These are phyloP conservation scores for Rubroshorea leprosula DNA, from an alignment of 345 rosid species.

Conservation along the genomic window DNA sequence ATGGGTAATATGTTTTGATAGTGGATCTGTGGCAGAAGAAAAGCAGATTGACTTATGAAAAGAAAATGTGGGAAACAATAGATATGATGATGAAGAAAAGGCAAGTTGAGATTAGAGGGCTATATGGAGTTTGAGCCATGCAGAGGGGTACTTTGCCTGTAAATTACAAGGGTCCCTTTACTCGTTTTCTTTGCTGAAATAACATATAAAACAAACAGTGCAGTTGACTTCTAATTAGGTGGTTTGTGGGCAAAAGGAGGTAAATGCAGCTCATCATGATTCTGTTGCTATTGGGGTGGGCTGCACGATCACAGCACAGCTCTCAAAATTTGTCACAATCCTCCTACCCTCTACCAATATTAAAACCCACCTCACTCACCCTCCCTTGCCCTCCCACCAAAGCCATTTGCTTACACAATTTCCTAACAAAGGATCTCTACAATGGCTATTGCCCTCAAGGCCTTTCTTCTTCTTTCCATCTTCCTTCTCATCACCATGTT, in stretches of 20 bases:
- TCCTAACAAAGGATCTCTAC: background rate
- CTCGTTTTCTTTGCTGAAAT: too few species aligned
- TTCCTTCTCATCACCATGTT: conserved; percentile 30
- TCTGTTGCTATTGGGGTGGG: background rate
- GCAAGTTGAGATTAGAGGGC: background rate
- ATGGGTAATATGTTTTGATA: background rate
- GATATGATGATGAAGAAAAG: background rate
- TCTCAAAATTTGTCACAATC: background rate
- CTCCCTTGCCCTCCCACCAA: background rate
- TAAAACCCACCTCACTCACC: background rate
- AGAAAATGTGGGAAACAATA: background rate
- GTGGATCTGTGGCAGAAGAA: too few species aligned
- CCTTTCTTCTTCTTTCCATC: conserved; percentile 31
- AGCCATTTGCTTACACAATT: background rate
- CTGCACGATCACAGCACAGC: background rate
- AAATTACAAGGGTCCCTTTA: too few species aligned
- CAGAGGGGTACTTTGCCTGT: background rate
- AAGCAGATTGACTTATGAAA: background rate
- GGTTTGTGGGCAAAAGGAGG: background rate
- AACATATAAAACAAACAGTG: background rate
- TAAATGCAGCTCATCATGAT: background rate
- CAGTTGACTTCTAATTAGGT: background rate
- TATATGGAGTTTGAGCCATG: background rate
- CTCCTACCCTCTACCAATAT: background rate
- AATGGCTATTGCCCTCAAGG: conserved; percentile 42